These are phyloP conservation scores for Botryosphaeria agaves DNA, from an alignment of 2,329 filamentous ascomycete species.

Conservation along the genomic window DNA sequence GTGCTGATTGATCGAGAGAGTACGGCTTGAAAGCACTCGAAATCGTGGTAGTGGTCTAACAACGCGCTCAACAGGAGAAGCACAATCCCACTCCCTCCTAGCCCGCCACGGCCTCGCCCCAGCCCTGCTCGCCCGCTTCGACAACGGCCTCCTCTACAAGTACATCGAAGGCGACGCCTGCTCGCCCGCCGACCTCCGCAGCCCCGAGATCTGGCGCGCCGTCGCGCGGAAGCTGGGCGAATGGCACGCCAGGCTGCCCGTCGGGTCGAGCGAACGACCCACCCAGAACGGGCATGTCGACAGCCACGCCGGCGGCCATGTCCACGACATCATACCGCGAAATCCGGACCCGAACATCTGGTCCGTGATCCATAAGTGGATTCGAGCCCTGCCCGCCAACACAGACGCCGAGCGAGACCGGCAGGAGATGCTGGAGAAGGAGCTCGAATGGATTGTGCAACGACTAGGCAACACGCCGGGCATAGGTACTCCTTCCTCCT, in stretches of 20 bases:
- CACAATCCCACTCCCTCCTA: conserved; percentile 63
- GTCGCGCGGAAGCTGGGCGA: conserved; percentile 73
- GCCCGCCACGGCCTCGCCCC: conserved; percentile 73
- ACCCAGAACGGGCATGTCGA: conserved; percentile 8
- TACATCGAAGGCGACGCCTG: conserved; percentile 73
- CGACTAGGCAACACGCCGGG: conserved; percentile 63
- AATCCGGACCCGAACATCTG: conserved; percentile 75
- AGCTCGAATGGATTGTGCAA: conserved; percentile 52
- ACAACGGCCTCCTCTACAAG: conserved; percentile 90
- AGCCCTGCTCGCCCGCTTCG: conserved; percentile 73
- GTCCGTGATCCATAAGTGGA: conserved; percentile 95
- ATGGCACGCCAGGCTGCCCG: conserved; percentile 68
- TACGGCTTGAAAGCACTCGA: too few relatives aligned
- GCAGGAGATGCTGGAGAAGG: conserved; percentile 51
- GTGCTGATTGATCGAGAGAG: conserved; percentile 91
- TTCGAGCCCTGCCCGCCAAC: conserved; percentile 59
- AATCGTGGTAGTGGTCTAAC: too few relatives aligned
- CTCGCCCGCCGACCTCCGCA: conserved; percentile 61
- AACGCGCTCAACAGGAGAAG: conserved; percentile 45
- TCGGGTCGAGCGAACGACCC: conserved; percentile 18
- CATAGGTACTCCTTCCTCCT: too few relatives aligned
- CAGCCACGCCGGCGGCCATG: conserved; percentile 8
- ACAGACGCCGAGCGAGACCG: conserved; percentile 53
- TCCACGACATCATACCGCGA: conserved; percentile 33
- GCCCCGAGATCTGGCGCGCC: conserved; percentile 59